These are phyloP conservation scores for Suillus subalutaceus DNA, from an alignment of 768 basidiomycete species.

Conservation along the genomic window DNA sequence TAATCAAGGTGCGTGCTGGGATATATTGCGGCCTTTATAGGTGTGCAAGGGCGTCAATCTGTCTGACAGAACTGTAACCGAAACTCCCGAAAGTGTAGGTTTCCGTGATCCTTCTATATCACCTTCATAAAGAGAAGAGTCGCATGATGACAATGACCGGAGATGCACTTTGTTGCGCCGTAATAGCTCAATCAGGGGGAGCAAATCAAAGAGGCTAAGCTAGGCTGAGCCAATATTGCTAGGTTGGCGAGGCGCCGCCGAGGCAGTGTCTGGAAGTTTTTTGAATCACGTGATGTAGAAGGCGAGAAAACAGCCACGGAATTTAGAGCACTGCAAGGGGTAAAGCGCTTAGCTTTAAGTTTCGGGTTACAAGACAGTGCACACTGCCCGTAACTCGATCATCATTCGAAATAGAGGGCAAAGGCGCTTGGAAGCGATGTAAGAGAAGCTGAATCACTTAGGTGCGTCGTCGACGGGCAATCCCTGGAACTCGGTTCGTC, in stretches of 20 bases:
- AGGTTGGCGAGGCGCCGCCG: neutral
- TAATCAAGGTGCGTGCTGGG: neutral
- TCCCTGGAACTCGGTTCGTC: neutral
- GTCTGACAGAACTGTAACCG: neutral
- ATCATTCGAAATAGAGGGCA: neutral
- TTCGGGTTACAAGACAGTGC: neutral
- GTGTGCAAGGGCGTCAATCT: neutral
- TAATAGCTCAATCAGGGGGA: neutral
- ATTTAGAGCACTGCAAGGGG: neutral
- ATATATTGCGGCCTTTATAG: conserved; percentile 15
- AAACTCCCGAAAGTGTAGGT: neutral
- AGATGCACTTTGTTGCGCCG: neutral
- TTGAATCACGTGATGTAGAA: neutral
- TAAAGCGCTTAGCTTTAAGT: neutral
- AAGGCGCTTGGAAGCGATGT: neutral
- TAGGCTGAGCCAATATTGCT: neutral
- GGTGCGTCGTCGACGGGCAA: neutral
- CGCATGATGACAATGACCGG: neutral
- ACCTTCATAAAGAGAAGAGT: neutral
- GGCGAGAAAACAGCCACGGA: neutral
- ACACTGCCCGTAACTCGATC: neutral
- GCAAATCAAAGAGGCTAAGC: neutral
- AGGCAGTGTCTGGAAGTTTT: neutral
- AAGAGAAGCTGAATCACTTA: neutral
- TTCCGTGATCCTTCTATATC: neutral